These are phyloP conservation scores for Schrenkiella parvula DNA, from an alignment of 345 rosid genomes.

Conservation along the genomic window DNA sequence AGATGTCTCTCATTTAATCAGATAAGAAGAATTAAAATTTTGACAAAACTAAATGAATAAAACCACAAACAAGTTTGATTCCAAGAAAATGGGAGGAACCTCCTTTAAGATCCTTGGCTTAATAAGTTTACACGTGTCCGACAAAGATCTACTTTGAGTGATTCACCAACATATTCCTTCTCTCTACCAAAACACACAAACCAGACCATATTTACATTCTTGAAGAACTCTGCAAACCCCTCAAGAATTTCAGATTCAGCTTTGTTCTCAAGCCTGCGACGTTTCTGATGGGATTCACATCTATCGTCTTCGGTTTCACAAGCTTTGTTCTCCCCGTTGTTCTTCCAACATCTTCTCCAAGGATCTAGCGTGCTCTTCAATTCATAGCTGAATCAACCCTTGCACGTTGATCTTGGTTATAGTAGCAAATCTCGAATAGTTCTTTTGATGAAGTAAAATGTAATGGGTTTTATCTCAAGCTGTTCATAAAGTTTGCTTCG, in stretches of 20 bases:
- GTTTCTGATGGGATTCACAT: constrained; percentile 39
- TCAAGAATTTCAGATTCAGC: constrained; percentile 38
- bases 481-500: no score
- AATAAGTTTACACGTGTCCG: no score
- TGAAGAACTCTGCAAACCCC: constrained; percentile 19
- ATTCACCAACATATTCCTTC: not conserved
- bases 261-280: constrained; percentile 33
- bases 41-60: not conserved
- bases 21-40: no score
- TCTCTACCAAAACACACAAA: constrained; percentile 11
- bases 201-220: constrained; percentile 13
- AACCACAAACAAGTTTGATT: not conserved
- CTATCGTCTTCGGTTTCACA: constrained; percentile 22
- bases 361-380: no score
- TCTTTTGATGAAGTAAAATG: no score
- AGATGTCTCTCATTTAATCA: no score
- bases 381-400: no score
- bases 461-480: no score
- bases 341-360: no score
- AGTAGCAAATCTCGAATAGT: no score
- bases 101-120: not conserved
- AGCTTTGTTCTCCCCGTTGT: constrained; percentile 42
- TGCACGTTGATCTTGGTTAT: no score
- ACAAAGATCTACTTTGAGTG: constrained; percentile 10
- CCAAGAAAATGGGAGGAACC: constrained; percentile 8